Base-by-base conservation (phyloP, 495 filamentous ascomycete genomes). In the Lasiosphaeriaceae sp. region DNA sequence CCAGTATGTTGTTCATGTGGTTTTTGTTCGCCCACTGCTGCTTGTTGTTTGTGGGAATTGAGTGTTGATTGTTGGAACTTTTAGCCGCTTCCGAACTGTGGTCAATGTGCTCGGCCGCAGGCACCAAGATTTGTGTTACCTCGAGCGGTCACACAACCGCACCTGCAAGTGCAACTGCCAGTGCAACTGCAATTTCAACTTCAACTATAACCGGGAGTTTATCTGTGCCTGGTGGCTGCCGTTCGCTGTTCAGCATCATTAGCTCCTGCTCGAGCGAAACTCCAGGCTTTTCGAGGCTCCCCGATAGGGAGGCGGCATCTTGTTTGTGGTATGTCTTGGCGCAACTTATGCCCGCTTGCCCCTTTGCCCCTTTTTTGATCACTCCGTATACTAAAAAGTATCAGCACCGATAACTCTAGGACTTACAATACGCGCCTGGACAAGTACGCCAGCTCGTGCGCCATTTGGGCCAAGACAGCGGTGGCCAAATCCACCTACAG, bases 301-400 rank as follows among this genome's bases (percentile, higher is more conserved):
- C 9, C 12, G 19, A 16, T 11, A 20, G 19, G 3, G 52, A 60
- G 8, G 14, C 37, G 22, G 62, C 57, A 0, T 31, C 37, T 0
- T 67, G 65, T 19, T 51, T 67, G 20, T 67, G 65, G 64, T 66
- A 35, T 11, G 60, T 47, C 9, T 8, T 29, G 26, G 26, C 9
- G 26, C 3, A 31, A 31, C n/a, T n/a, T n/a, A n/a, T n/a, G n/a
- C n/a, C n/a, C n/a, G n/a, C n/a, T n/a, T 31, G 4, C 26, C 26
- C 9, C 31, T 16, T 37, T 29, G 14, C 11, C 20, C 6, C 20
- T 37, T n/a, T 43, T 43, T 43, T 26, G 45, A n/a, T 9, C 26
- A 31, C 26, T 31, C 9, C 3, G 26, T 3, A 31, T 3, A 31
- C 3, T 31, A 31, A 31, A 31, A 3, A 31, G 9, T 4, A 31